These are phyloP conservation scores for Pyrus pyrifolia DNA, from an alignment of 306 rosid species.

Conservation along the genomic window DNA sequence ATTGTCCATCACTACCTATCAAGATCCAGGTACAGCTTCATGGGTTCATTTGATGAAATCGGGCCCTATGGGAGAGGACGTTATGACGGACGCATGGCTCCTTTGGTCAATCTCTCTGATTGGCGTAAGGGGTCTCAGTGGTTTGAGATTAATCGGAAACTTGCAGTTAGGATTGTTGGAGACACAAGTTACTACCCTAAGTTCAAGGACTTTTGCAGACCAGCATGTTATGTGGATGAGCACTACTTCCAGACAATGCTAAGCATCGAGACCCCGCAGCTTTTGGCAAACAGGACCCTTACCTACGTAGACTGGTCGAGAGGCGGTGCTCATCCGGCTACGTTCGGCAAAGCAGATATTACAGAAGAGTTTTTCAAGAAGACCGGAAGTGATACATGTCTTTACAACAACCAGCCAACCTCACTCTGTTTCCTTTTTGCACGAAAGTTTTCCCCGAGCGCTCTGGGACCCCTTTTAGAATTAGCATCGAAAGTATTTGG, in stretches of 20 bases:
- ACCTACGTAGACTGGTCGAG: constrained; percentile 96
- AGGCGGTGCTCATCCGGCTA: constrained; percentile 99
- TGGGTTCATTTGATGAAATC: constrained; percentile 79
- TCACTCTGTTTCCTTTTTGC: constrained; percentile 88
- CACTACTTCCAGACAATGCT: constrained; percentile 97
- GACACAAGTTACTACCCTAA: constrained; percentile 66
- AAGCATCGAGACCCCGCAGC: constrained; percentile 60
- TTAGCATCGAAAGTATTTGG: constrained; percentile 63
- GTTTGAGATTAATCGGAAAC: constrained; percentile 77
- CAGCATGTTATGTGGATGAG: constrained; percentile 90
- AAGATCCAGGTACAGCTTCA: constrained; percentile 69
- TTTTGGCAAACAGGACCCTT: constrained; percentile 80
- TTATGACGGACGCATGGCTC: constrained; percentile 64
- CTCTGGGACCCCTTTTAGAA: constrained; percentile 69
- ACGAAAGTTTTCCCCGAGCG: constrained; percentile 89
- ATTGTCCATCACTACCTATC: constrained; percentile 62
- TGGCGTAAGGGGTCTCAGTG: constrained; percentile 99
- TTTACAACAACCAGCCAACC: constrained; percentile 80
- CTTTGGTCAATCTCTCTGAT: constrained; percentile 67
- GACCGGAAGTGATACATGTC: constrained; percentile 51
- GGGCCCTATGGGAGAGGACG: constrained; percentile 98
- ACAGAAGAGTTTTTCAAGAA: constrained; percentile 70
- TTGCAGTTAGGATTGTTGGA: constrained; percentile 59
- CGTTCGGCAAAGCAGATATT: constrained; percentile 78
- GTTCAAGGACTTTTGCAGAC: constrained; percentile 65